Conservation (phyloP, 2,329 filamentous ascomycete genomes). For the Cladosporium cucumerinum region DNA sequence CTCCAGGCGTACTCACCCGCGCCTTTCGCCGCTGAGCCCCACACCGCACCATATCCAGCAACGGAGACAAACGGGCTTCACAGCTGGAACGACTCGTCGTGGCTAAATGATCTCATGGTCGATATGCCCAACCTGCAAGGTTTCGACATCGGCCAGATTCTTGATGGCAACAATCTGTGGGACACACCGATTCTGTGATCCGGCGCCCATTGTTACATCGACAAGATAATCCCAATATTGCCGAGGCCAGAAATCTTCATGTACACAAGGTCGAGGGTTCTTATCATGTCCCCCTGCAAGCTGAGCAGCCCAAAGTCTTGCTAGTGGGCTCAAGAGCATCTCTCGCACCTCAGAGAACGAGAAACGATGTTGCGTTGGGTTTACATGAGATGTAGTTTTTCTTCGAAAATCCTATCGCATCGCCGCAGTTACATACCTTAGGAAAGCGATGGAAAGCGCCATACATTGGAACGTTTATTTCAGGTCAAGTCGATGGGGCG, state of each 20-base stretch:
- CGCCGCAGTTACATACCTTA: background rate
- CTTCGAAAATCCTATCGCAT: background rate
- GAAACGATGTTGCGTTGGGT: background rate
- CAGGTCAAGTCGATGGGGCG: background rate
- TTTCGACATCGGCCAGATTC: slow-evolving; percentile 10
- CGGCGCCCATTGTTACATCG: background rate
- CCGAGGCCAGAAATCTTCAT: background rate
- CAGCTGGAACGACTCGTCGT: slow-evolving; percentile 15
- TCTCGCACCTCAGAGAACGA: background rate
- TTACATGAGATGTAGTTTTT: background rate
- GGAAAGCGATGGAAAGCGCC: background rate
- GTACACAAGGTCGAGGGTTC: background rate
- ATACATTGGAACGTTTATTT: background rate
- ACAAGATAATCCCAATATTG: background rate
- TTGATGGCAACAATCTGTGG: slow-evolving; percentile 12
- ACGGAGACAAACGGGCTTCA: slow-evolving; percentile 4
- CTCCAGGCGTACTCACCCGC: slow-evolving; percentile 12
- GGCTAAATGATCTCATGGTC: slow-evolving; percentile 11
- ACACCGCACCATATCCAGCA: background rate
- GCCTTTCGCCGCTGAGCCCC: background rate
- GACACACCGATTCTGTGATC: slow-evolving; percentile 5
- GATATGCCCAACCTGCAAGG: slow-evolving; percentile 16
- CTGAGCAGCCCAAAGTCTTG: background rate
- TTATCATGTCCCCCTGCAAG: background rate
- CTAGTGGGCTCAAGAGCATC: background rate